These are phyloP conservation scores for Saccharomyces hybrid DNA, from an alignment of 1,139 yeast genomes.

Conservation along the genomic window DNA sequence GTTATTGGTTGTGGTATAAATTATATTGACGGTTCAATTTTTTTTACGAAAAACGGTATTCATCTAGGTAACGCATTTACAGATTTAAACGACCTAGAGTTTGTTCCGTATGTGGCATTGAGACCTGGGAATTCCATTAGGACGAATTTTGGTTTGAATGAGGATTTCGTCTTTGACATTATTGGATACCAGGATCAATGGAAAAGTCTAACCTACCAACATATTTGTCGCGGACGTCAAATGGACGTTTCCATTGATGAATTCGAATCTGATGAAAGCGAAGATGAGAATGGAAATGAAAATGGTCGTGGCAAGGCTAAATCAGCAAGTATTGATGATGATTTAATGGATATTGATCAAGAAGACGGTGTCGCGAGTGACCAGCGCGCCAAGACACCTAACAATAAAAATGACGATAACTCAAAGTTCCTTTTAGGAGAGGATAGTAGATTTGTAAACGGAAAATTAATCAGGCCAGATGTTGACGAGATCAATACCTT, in stretches of 20 bases:
- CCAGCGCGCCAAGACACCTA: background rate
- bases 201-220: constrained; percentile 31
- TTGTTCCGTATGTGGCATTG: constrained; percentile 48
- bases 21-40: constrained; percentile 54
- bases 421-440: constrained; percentile 15
- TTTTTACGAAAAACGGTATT: constrained; percentile 79
- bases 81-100: constrained; percentile 33
- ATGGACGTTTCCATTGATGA: constrained; percentile 12
- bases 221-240: constrained; percentile 18
- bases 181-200: constrained; percentile 50
- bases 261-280: constrained; percentile 11
- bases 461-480: constrained; percentile 24
- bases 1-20: constrained; percentile 81
- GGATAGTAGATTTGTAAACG: constrained; percentile 21
- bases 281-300: background rate
- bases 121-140: constrained; percentile 43
- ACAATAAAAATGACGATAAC: constrained; percentile 2
- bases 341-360: constrained; percentile 7
- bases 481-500: constrained; percentile 21
- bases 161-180: constrained; percentile 65
- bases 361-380: background rate
- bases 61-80: constrained; percentile 46
- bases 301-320: constrained; percentile 3
- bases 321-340: background rate
- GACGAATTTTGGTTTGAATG: constrained; percentile 62